A percentile compares a stretch with the other conserved stretches of the same genome.
These are phyloP conservation scores for Cyberlindnera saturnus DNA, from an alignment of 805 yeast genomes.

Conservation along the genomic window DNA sequence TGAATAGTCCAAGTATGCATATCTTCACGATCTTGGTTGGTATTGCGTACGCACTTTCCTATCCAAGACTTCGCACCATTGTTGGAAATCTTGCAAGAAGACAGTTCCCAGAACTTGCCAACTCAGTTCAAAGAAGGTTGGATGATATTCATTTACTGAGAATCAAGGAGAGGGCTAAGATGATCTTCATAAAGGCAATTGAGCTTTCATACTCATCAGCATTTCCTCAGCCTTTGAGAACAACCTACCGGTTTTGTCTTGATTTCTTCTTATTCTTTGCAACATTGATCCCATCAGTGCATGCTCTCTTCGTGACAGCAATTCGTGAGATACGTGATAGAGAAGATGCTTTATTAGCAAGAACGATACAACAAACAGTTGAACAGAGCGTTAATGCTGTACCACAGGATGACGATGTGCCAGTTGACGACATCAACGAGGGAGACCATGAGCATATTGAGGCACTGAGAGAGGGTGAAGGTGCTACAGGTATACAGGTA, in stretches of 20 bases:
- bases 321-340: not conserved
- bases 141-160: too few species aligned
- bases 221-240: not conserved
- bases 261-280: constrained; percentile 8
- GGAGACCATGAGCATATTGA: constrained; percentile 1
- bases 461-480: not conserved
- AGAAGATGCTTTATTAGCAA: not conserved
- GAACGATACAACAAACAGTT: not conserved
- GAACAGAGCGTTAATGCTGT: constrained; percentile 1
- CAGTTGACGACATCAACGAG: not conserved
- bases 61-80: too few species aligned
- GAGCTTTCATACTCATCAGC: not conserved
- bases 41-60: too few species aligned
- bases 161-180: too few species aligned
- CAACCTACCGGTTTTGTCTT: not conserved
- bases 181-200: too few species aligned
- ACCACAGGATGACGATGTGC: not conserved
- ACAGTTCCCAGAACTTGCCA: too few species aligned
- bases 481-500: constrained; percentile 7
- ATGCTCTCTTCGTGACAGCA: constrained; percentile 3
- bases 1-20: too few species aligned
- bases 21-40: too few species aligned
- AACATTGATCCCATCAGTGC: constrained; percentile 8
- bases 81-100: too few species aligned
- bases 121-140: too few species aligned